phyloP scores from a whole-genome alignment of 2,329 filamentous ascomycete species.

The Venturia asperata region DNA sequence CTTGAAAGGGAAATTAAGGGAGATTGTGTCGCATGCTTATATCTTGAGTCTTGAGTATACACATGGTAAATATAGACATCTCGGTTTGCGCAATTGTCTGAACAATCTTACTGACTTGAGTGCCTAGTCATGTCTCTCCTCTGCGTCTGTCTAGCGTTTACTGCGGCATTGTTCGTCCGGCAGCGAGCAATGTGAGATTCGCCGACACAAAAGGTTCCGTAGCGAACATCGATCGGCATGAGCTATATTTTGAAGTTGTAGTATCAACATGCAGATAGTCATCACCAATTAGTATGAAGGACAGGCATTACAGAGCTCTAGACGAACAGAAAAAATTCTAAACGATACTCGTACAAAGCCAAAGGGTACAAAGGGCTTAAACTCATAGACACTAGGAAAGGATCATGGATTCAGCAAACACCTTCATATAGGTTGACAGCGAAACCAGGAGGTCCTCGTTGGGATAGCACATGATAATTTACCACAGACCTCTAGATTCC shows the following conservation, averaged over 20 bases:
- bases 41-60: conserved; percentile 16
- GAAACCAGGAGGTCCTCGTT: too few relatives aligned
- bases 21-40: conserved; percentile 13
- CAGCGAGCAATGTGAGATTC: neutral
- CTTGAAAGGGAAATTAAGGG: conserved; percentile 4
- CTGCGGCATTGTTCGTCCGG: neutral
- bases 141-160: conserved; percentile 6
- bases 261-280: neutral
- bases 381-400: too few relatives aligned
- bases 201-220: too few relatives aligned
- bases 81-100: neutral
- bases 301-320: too few relatives aligned
- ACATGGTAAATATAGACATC: neutral
- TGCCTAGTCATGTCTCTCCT: conserved; percentile 4
- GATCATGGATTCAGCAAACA: too few relatives aligned
- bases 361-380: neutral
- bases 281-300: neutral
- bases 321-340: too few relatives aligned
- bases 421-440: too few relatives aligned
- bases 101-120: neutral
- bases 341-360: neutral
- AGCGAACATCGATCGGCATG: neutral
- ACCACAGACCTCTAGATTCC: too few relatives aligned
- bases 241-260: neutral
- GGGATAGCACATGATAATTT: too few relatives aligned